Evolutionary conservation across 345 rosid genomes (phyloP), one percentile per base, ranked within the genome.

Genomic region (Capsella bursapastoris): DNA sequence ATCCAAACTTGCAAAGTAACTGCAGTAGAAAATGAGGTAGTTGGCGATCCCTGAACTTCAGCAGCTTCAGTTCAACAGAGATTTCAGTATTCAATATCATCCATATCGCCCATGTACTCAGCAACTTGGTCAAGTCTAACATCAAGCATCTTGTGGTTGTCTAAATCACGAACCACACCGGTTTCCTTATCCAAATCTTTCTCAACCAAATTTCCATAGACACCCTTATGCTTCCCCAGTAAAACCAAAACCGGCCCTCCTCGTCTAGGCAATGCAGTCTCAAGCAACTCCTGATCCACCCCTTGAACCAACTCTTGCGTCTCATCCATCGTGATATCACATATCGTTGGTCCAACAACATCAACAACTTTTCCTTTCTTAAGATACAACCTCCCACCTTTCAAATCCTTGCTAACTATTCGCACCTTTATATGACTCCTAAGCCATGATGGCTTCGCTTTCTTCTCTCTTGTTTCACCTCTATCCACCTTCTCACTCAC

Each of bases 341-440:
- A 93, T 0, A 56, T 74, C 3, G 77, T 83, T 0, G 94, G 97
- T 48, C 91, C 93, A 14, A 88, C 87, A 31, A 94, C 97, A 78
- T 94, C 97, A 38, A 94, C 87, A 47, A 91, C 93, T 69, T 73
- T 79, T 8, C 88, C 98, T 66, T 94, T 91, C 87, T 94, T 90
- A 85, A 83, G 72, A 76, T 91, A 90, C 38, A 91, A 70, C 57
- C 83, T 88, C 9, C 98, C 96, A 67, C 87, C 84, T 73, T 76
- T 83, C 74, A 91, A 72, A 37, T 83, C 82, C 79, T 86, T 90
- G 75, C 96, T 91, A 15, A 90, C 78, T 8, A 94, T 64, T 65
- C 95, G 83, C 68, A 94, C 96, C 47, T 86, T 81, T 72, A 94
- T 87, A 73, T 85, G 86, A 79, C 86, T 90, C 80, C 81, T 83